phyloP scores from a whole-genome alignment of 805 yeast genomes.

The Saccharomycopsis amapae region DNA sequence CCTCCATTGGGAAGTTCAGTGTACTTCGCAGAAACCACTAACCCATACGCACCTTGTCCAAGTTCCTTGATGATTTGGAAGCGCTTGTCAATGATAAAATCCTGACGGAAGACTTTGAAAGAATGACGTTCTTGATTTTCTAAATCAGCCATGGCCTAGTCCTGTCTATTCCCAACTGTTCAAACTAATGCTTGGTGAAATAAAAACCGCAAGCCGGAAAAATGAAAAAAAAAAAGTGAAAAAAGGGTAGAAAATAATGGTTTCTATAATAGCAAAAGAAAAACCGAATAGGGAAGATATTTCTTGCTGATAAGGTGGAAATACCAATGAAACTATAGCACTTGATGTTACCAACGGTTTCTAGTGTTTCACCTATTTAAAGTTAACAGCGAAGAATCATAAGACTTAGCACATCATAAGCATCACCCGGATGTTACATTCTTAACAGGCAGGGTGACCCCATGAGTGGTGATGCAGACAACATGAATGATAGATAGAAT shows the following conservation, averaged over 20 bases:
- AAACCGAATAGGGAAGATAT: too few relatives aligned
- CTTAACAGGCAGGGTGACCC: too few relatives aligned
- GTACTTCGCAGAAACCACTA: conserved; percentile 90
- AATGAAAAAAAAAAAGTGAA: not conserved
- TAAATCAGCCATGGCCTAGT: conserved; percentile 12
- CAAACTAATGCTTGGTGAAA: not conserved
- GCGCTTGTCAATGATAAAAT: conserved; percentile 82
- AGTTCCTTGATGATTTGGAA: conserved; percentile 86
- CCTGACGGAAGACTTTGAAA: conserved; percentile 77
- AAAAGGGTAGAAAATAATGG: not conserved
- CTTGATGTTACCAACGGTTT: too few relatives aligned
- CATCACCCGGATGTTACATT: too few relatives aligned
- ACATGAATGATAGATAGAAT: too few relatives aligned
- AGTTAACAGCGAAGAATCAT: too few relatives aligned
- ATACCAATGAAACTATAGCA: too few relatives aligned
- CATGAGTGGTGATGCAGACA: too few relatives aligned
- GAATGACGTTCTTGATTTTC: conserved; percentile 23
- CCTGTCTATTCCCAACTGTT: too few relatives aligned
- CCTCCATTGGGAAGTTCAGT: conserved; percentile 66
- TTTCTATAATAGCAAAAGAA: not conserved
- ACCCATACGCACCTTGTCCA: conserved; percentile 98
- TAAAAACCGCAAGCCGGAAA: not conserved
- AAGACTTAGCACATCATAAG: too few relatives aligned
- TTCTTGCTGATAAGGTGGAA: too few relatives aligned
- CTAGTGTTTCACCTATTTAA: too few relatives aligned